Evolutionary conservation across 768 basidiomycete genomes (phyloP).

Genomic region (Lepiota brunneoincarnata): DNA sequence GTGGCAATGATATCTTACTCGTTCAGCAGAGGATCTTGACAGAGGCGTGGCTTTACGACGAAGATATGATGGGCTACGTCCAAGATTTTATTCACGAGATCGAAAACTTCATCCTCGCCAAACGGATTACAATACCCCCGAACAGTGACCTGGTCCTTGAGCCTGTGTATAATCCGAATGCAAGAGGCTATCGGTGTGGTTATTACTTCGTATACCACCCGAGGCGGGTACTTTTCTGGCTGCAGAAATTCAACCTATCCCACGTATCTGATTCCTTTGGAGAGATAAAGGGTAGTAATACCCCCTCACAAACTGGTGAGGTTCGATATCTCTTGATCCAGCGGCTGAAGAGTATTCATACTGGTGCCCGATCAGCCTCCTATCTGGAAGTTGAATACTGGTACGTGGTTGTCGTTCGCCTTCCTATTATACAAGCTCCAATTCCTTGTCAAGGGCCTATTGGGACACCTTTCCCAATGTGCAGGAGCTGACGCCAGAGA

Average conservation of each 20-base stretch:
- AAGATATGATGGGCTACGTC: too few relatives aligned
- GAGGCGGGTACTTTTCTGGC: slow-evolving; percentile 2
- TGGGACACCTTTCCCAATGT: slow-evolving; percentile 4
- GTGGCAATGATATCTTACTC: too few relatives aligned
- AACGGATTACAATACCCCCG: neutral
- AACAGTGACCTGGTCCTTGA: slow-evolving; percentile 6
- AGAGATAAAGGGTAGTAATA: neutral
- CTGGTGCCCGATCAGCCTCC: neutral
- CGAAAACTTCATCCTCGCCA: neutral
- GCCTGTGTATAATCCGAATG: neutral
- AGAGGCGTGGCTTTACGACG: too few relatives aligned
- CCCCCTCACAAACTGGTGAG: neutral
- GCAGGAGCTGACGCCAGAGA: neutral
- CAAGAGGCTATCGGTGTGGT: neutral
- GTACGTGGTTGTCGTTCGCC: neutral
- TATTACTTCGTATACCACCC: slow-evolving; percentile 5
- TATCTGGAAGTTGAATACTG: slow-evolving; percentile 9
- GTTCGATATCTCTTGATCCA: too few relatives aligned
- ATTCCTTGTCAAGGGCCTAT: neutral
- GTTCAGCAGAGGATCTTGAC: too few relatives aligned
- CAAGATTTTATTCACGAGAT: neutral
- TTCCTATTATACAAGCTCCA: neutral
- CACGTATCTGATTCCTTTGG: neutral
- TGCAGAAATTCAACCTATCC: neutral
- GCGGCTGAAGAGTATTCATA: neutral